A percentile compares a stretch with the other conserved stretches of the same genome.
These are phyloP conservation scores for Coelastrella sp. DNA, from an alignment of 139 green algal genomes.

Conservation along the genomic window DNA sequence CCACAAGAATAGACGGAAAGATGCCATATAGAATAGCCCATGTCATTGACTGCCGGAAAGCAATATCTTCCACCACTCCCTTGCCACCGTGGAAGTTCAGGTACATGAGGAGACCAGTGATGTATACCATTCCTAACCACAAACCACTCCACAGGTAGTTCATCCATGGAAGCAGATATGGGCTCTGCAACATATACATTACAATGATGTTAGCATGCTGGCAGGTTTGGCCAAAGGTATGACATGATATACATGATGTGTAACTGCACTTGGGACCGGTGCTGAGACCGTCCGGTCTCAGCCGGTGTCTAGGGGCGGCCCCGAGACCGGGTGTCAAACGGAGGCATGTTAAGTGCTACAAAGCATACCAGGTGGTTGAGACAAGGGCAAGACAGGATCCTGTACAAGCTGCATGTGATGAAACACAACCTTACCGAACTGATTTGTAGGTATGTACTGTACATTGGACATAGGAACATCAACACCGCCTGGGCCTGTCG, in stretches of 20 bases:
- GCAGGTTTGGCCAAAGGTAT: background rate
- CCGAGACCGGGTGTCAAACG: too few species aligned
- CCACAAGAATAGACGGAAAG: constrained; percentile 3
- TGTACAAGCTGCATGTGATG: background rate
- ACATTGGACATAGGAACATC: constrained; percentile 28
- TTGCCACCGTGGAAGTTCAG: constrained; percentile 5
- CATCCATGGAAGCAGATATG: constrained; percentile 31
- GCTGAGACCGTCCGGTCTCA: too few species aligned
- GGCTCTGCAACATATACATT: constrained; percentile 4
- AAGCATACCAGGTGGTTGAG: background rate
- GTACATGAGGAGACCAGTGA: background rate
- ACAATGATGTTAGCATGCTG: background rate
- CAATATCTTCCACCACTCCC: background rate
- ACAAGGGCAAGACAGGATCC: too few species aligned
- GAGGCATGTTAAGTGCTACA: background rate
- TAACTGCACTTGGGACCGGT: too few species aligned
- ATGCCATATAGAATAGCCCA: constrained; percentile 35
- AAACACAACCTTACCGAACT: background rate
- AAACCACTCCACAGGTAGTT: constrained; percentile 42
- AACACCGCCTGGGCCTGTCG: constrained; percentile 2
- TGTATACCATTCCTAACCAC: constrained; percentile 38
- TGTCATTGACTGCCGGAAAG: background rate
- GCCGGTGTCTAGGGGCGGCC: too few species aligned
- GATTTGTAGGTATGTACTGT: constrained; percentile 23
- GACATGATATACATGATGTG: too few species aligned